A percentile compares a stretch with the other conserved stretches of the same genome.
phyloP scores from a whole-genome alignment of 768 basidiomycete species.

The Lactarius quietus region DNA sequence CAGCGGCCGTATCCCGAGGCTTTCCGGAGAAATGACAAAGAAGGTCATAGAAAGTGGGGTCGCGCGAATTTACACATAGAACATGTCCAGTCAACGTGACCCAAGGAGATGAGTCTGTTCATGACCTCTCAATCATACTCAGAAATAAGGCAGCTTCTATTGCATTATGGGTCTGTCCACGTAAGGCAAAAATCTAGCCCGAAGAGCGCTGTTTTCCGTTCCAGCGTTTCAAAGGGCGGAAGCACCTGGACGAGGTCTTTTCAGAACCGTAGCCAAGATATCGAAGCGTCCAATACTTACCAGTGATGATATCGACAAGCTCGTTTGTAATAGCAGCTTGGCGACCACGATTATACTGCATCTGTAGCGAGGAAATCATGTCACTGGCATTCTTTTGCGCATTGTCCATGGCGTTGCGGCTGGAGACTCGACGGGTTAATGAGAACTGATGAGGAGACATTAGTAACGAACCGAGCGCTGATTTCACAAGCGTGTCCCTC shows the following conservation, averaged over 20 bases:
- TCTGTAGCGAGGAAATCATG: conserved; percentile 84
- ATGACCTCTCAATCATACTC: conserved; percentile 4
- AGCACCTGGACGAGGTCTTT: conserved; percentile 37
- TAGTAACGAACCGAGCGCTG: conserved; percentile 64
- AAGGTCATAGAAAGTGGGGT: neutral
- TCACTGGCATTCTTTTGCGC: conserved; percentile 97
- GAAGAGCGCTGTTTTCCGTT: neutral
- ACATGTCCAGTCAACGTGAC: neutral
- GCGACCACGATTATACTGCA: conserved; percentile 98
- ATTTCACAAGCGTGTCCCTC: conserved; percentile 96
- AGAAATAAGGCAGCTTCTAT: conserved; percentile 18
- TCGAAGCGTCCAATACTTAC: conserved; percentile 40
- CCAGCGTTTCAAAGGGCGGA: conserved; percentile 42
- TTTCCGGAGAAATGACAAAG: conserved; percentile 6
- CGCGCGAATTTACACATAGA: conserved; percentile 5
- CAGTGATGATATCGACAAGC: conserved; percentile 88
- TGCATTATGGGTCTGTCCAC: conserved; percentile 17
- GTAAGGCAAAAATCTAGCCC: conserved; percentile 14
- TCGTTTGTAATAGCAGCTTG: conserved; percentile 98
- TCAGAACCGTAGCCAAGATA: neutral
- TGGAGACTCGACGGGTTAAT: conserved; percentile 30
- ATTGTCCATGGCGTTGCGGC: conserved; percentile 99
- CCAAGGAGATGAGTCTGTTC: neutral
- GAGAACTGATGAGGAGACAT: neutral
- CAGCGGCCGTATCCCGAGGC: neutral